Evolutionary conservation across 2,329 filamentous ascomycete genomes (phyloP), one percentile per base, ranked within the genome.

Genomic region (Claviceps humidiphila): DNA sequence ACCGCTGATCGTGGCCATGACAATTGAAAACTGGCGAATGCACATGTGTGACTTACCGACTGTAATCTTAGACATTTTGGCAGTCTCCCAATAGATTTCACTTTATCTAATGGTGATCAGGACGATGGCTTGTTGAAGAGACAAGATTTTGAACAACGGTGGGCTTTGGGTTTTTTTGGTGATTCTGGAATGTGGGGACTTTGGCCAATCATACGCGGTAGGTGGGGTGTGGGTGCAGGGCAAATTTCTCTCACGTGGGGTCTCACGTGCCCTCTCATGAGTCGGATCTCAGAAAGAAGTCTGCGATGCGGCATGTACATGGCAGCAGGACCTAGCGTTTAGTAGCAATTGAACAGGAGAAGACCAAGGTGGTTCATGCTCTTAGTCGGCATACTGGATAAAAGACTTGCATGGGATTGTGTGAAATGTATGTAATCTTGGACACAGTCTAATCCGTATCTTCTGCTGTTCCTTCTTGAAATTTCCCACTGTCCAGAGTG

Each of bases 61-160:
- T 82, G 85, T 87, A 76, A 89, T 89, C 76, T 90, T 90, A 64
- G 86, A 89, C 85, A 89, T 88, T 62, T 74, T 83, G 79, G 80
- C 84, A 85, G 85, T 89, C 86, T 89, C 87, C 85, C 85, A 87
- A 78, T 85, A 87, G 82, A 85, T 63, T 73, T 73, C 56, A 56
- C 52, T 58, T 58, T 62, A 80, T 84, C 82, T 85, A 86, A 81
- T 86, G 84, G 84, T 87, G 81, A 78, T 69, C 66, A 58, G 68
- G 65, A 65, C 63, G 64, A 11, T 57, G 60, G 53, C 58, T 61
- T 58, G 61, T 61, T 62, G 11, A 52, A 42, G 14, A 54, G 53
- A 54, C 54, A 51, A 43, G 44, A 53, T 48, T 55, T 56, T 52
- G 52, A 50, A 38, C 16, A 50, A 42, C 53, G 49, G 34, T 37